Base-by-base conservation (phyloP, 192 early-diverging fungal genomes). In the Podila horticola region DNA sequence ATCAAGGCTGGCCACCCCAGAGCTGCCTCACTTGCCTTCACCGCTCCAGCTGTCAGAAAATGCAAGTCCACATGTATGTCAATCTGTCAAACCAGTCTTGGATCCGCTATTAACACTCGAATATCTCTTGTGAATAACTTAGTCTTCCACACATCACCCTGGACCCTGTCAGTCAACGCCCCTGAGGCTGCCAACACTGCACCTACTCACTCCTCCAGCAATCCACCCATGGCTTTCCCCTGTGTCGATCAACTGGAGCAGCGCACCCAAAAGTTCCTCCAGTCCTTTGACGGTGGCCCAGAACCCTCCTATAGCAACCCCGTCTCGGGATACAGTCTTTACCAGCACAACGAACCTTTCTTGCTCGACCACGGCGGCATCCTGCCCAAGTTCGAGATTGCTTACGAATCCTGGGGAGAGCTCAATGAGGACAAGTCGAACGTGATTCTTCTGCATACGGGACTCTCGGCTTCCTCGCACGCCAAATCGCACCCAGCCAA, bases 341-440 rank as follows among this genome's bases (percentile, higher is more conserved):
- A 87, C 71, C 84, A 86, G 38, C 86, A 94, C 84, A 52, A 69
- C 5, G 58, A 84, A 58, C 93, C 93, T 13, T 96, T 97, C 71
- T 74, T 88, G 5, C 84, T 95, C 69, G 92, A 94, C 71, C 90
- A 97, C 66, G 95, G 96, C 48, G 97, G 97, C 15, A 72, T 89
- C 36, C 86, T 99, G 2, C 90, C 94, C 20, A 62, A 84, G 55
- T 86, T 96, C 71, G 83, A 91, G 58, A 92, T 99, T 66, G 98
- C 98, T 2, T 99, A 98, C 77, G 97, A 99, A 74, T 93, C 97
- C 26, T 99, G 97, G 97, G 98, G 98, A n/a, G 85, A 74, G 52
- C 84, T 98, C 45, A 97, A 98, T 83, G 87, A 79, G 20, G 86
- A 87, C 45, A 90, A 86, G 59, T 86, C 86, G 74, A 99, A 99